Evolutionary conservation across 345 rosid genomes (phyloP).

Genomic region (Melaleuca quinquenervia): DNA sequence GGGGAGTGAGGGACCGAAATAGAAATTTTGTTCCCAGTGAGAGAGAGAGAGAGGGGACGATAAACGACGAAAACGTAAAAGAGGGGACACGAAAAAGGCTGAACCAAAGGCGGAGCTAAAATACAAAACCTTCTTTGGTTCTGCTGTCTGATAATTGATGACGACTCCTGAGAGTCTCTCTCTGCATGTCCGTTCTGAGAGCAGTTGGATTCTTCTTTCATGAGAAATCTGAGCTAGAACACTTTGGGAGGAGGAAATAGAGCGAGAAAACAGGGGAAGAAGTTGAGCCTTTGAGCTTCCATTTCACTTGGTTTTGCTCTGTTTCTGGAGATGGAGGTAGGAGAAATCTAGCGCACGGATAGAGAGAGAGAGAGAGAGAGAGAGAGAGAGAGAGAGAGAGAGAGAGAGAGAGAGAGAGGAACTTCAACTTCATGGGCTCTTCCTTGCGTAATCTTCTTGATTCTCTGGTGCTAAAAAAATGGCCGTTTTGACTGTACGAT

Average conservation of each 20-base stretch:
- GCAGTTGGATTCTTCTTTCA: constrained; percentile 7
- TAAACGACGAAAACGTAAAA: neutral
- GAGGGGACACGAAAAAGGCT: neutral
- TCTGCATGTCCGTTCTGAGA: constrained; percentile 15
- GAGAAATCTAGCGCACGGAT: constrained; percentile 1
- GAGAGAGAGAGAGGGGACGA: neutral
- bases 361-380: neutral
- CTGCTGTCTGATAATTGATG: constrained; percentile 15
- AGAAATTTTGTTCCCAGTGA: neutral
- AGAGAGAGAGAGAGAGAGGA: neutral
- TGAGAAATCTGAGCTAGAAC: constrained; percentile 9
- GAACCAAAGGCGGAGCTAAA: neutral
- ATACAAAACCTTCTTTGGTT: neutral
- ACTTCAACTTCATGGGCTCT: constrained; percentile 5
- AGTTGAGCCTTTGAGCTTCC: neutral
- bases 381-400: neutral
- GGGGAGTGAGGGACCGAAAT: neutral
- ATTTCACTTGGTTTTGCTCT: neutral
- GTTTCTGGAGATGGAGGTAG: constrained; percentile 16
- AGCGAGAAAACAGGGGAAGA: neutral
- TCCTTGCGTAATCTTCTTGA: neutral
- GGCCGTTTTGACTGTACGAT: constrained; percentile 3
- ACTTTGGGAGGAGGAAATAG: constrained; percentile 7
- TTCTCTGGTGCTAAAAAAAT: neutral
- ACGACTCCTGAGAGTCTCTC: constrained; percentile 14